A percentile compares a stretch with the other conserved stretches of the same genome.
These are phyloP conservation scores for Acanthamoeba comandoni DNA, from an alignment of 208 protist genomes.

Conservation along the genomic window DNA sequence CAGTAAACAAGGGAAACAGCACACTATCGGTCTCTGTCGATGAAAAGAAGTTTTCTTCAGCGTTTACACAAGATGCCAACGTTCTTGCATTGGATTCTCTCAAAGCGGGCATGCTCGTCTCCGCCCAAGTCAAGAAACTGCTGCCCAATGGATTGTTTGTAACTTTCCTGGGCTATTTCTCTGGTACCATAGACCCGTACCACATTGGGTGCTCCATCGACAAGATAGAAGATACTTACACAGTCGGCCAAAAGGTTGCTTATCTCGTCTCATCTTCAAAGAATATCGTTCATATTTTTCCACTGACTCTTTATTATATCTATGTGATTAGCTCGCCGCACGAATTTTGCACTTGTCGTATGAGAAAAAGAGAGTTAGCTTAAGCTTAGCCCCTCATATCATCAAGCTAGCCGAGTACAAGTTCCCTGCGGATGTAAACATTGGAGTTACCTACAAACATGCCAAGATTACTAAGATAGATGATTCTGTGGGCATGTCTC, in stretches of 20 bases:
- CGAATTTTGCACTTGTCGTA: conserved; percentile 54
- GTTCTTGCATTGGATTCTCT: conserved; percentile 58
- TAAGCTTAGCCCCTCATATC: conserved; percentile 26
- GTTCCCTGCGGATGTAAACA: conserved; percentile 18
- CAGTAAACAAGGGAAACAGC: conserved; percentile 58
- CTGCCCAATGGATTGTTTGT: conserved; percentile 46
- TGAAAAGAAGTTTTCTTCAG: neutral
- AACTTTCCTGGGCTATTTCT: conserved; percentile 58
- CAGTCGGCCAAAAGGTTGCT: conserved; percentile 61
- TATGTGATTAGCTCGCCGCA: neutral
- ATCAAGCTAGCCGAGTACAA: neutral
- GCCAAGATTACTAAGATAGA: conserved; percentile 8
- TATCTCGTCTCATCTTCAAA: neutral
- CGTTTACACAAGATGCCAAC: conserved; percentile 21
- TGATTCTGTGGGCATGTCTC: conserved; percentile 1
- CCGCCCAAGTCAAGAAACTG: conserved; percentile 67
- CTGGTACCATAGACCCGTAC: neutral
- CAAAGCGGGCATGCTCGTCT: conserved; percentile 60
- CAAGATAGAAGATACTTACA: neutral
- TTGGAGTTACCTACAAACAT: conserved; percentile 11
- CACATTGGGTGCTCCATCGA: neutral
- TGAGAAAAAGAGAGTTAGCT: conserved; percentile 29
- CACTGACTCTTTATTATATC: neutral
- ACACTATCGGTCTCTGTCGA: conserved; percentile 44
- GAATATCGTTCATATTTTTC: neutral